A percentile compares a stretch with the other conserved stretches of the same genome.
Conservation (phyloP, 441 rosid species). For the Arabidopsis lyrata region DNA sequence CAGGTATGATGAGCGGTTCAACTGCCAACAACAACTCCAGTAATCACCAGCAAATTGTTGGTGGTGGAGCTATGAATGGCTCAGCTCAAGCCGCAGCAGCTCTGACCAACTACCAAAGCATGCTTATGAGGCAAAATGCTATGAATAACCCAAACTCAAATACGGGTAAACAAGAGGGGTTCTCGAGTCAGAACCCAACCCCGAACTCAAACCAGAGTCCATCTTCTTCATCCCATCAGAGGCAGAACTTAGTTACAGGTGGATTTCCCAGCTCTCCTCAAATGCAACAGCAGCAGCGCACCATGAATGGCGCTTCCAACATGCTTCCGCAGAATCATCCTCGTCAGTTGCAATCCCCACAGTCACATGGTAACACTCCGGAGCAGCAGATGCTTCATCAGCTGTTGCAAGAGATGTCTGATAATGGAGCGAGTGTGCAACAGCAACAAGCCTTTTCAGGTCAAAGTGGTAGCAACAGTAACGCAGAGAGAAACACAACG, state of each 20-base stretch:
- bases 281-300: constrained; percentile 65
- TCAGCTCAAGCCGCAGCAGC: constrained; percentile 89
- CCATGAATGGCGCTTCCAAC: constrained; percentile 49
- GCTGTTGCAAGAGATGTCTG: constrained; percentile 74
- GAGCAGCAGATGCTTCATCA: constrained; percentile 67
- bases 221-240: constrained; percentile 54
- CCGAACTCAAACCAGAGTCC: constrained; percentile 71
- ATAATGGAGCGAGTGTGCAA: constrained; percentile 46
- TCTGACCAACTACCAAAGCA: constrained; percentile 81
- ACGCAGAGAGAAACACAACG: constrained; percentile 46
- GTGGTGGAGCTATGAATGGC: constrained; percentile 76
- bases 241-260: constrained; percentile 62
- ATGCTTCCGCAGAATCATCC: constrained; percentile 60
- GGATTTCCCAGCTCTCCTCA: constrained; percentile 63
- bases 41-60: constrained; percentile 60
- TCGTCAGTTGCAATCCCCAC: constrained; percentile 47
- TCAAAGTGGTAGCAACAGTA: constrained; percentile 56
- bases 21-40: constrained; percentile 46
- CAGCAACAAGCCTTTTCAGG: constrained; percentile 50
- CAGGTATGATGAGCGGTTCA: constrained; percentile 59
- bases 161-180: constrained; percentile 64
- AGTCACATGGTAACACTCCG: constrained; percentile 60
- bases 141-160: constrained; percentile 66
- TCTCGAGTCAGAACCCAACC: constrained; percentile 61
- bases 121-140: constrained; percentile 85